phyloP scores from a whole-genome alignment of 2,329 filamentous ascomycete species.

The Truncatella angustata region DNA sequence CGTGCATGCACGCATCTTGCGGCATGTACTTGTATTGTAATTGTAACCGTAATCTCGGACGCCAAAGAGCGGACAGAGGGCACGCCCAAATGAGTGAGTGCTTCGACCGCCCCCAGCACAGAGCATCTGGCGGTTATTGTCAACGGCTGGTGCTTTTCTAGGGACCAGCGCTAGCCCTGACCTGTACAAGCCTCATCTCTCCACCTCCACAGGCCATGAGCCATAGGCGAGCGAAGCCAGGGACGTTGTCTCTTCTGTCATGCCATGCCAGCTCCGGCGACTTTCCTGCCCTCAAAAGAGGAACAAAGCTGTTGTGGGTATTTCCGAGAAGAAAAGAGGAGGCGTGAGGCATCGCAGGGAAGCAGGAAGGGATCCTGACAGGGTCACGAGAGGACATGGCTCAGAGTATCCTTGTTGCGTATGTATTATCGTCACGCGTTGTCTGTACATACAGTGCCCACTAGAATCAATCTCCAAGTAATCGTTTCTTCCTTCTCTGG shows the following conservation, averaged over 20 bases:
- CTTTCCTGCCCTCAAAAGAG: neutral
- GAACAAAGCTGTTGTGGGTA: constrained; percentile 9
- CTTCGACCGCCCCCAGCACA: neutral
- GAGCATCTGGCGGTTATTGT: constrained; percentile 5
- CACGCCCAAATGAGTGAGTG: constrained; percentile 6
- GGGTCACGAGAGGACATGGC: constrained; percentile 6
- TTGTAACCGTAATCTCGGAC: neutral
- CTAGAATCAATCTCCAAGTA: too few relatives aligned
- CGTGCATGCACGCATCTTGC: too few relatives aligned
- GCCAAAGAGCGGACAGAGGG: neutral
- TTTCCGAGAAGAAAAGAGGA: constrained; percentile 2
- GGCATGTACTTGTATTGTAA: too few relatives aligned
- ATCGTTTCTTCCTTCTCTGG: too few relatives aligned
- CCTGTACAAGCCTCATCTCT: constrained; percentile 7
- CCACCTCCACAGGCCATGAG: neutral
- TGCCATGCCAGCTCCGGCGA: neutral
- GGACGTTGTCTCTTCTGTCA: neutral
- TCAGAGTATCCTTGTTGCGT: too few relatives aligned
- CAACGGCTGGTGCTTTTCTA: constrained; percentile 9
- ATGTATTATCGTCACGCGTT: too few relatives aligned
- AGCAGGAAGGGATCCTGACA: constrained; percentile 8
- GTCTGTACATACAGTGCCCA: too few relatives aligned
- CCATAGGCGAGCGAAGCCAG: neutral
- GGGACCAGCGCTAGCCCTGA: neutral
- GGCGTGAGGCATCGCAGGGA: neutral